A percentile compares a stretch with the other conserved stretches of the same genome.
Conservation (phyloP, 2,329 filamentous ascomycete genomes). For the Colletotrichum higginsianum region DNA sequence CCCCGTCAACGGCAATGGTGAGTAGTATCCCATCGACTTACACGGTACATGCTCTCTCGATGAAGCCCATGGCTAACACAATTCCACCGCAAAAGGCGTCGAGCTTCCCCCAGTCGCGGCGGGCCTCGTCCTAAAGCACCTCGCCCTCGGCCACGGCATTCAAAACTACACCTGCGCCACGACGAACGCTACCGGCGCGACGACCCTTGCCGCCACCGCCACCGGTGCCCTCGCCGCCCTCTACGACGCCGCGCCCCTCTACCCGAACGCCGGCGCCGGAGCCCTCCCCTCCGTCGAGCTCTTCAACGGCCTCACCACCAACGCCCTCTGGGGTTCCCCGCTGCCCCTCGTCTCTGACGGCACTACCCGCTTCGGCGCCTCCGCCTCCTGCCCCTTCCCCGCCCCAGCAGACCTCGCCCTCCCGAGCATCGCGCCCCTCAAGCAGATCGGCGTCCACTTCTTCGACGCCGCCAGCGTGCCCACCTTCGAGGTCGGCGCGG, state of each 20-base stretch:
- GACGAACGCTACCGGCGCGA: slow-evolving; percentile 49
- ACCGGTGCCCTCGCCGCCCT: slow-evolving; percentile 72
- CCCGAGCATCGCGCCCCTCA: slow-evolving; percentile 51
- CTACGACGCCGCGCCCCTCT: slow-evolving; percentile 70
- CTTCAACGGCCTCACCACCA: slow-evolving; percentile 59
- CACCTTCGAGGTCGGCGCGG: slow-evolving; percentile 69
- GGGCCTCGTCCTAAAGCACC: slow-evolving; percentile 62
- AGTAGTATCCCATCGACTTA: slow-evolving; percentile 44
- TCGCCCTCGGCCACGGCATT: slow-evolving; percentile 75
- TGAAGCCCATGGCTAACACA: slow-evolving; percentile 42
- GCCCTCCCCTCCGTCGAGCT: slow-evolving; percentile 54
- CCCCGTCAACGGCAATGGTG: slow-evolving; percentile 57
- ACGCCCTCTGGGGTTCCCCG: slow-evolving; percentile 56
- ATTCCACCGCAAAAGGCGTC: slow-evolving; percentile 47
- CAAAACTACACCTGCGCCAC: slow-evolving; percentile 77
- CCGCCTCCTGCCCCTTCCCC: slow-evolving; percentile 62
- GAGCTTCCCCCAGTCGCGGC: slow-evolving; percentile 62
- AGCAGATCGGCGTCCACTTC: slow-evolving; percentile 76
- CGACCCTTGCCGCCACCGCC: slow-evolving; percentile 50
- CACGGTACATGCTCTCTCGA: slow-evolving; percentile 12
- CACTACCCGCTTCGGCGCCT: slow-evolving; percentile 56
- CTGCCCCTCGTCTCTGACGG: slow-evolving; percentile 65
- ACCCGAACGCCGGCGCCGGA: slow-evolving; percentile 58
- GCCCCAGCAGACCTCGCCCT: slow-evolving; percentile 57
- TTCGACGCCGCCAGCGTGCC: slow-evolving; percentile 71